Conservation (phyloP, 2,329 filamentous ascomycete genomes). For the Westerdykella aurantiaca region DNA sequence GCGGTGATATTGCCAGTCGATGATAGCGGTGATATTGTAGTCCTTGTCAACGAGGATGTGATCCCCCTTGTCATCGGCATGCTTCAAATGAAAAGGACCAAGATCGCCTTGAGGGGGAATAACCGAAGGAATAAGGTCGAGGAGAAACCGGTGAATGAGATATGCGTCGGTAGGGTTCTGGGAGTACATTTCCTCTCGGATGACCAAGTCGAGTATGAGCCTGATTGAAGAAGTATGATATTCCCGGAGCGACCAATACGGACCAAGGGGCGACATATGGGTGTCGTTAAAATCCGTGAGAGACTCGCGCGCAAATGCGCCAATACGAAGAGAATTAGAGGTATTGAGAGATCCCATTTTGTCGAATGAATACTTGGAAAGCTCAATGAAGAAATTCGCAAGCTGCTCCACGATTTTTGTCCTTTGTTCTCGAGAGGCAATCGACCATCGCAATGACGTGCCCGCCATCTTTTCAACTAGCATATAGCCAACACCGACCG, state of each 20-base stretch:
- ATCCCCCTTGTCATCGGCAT: slow-evolving; percentile 47
- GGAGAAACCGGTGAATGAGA: slow-evolving; percentile 40
- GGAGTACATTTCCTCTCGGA: slow-evolving; percentile 35
- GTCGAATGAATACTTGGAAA: slow-evolving; percentile 35
- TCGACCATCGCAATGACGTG: slow-evolving; percentile 21
- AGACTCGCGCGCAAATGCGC: slow-evolving; percentile 37
- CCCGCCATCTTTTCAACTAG: slow-evolving; percentile 3
- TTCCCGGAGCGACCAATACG: slow-evolving; percentile 34
- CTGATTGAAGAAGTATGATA: slow-evolving; percentile 33
- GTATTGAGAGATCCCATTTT: slow-evolving; percentile 32
- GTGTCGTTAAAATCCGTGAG: slow-evolving; percentile 31
- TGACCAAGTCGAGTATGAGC: slow-evolving; percentile 22
- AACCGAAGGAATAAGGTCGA: slow-evolving; percentile 27
- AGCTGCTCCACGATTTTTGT: slow-evolving; percentile 36
- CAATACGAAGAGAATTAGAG: slow-evolving; percentile 20
- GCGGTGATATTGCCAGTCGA: slow-evolving; percentile 39
- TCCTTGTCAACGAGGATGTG: slow-evolving; percentile 45
- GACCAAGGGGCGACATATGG: slow-evolving; percentile 29
- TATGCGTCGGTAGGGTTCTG: slow-evolving; percentile 33
- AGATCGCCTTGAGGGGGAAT: slow-evolving; percentile 16
- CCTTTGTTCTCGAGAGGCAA: slow-evolving; percentile 30
- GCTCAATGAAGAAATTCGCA: slow-evolving; percentile 38
- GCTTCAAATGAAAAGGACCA: slow-evolving; percentile 41
- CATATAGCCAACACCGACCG: slow-evolving; percentile 7
- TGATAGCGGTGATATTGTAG: slow-evolving; percentile 11